Percentiles rank a stretch among this genome's conserved stretches.
These are phyloP conservation scores for Ceriops tagal DNA, from an alignment of 345 rosid genomes.

Conservation along the genomic window DNA sequence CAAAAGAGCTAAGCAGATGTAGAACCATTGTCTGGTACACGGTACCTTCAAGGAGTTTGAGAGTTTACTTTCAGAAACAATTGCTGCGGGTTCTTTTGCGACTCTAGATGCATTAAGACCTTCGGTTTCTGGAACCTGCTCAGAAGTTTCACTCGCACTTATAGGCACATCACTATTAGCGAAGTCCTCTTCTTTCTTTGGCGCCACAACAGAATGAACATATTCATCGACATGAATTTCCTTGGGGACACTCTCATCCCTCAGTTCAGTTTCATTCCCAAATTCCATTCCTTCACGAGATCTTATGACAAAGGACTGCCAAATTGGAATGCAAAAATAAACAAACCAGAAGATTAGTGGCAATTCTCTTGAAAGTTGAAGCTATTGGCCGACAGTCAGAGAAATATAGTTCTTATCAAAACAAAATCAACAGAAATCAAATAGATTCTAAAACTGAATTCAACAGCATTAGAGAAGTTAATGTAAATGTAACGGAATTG, in stretches of 20 bases:
- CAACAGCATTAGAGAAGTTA: background rate
- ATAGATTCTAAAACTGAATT: background rate
- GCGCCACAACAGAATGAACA: conserved; percentile 9
- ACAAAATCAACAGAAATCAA: background rate
- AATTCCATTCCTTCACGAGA: conserved; percentile 51
- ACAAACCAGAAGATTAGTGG: background rate
- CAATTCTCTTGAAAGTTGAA: too few relatives aligned
- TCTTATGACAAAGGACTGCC: conserved; percentile 17
- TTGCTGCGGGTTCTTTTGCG: conserved; percentile 4
- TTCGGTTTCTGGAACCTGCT: conserved; percentile 9
- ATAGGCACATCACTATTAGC: conserved; percentile 18
- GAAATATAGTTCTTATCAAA: background rate
- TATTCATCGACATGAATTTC: conserved; percentile 31
- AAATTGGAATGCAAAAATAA: conserved; percentile 5
- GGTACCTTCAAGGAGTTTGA: conserved; percentile 51
- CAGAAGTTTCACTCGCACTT: conserved; percentile 25
- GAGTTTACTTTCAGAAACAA: conserved; percentile 39
- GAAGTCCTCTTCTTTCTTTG: conserved; percentile 29
- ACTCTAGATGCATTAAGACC: too few relatives aligned
- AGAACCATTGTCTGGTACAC: conserved; percentile 18
- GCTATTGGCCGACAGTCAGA: too few relatives aligned
- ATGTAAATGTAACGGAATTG: too few relatives aligned
- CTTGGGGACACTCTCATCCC: conserved; percentile 34
- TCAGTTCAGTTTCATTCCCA: conserved; percentile 31
- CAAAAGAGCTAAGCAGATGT: conserved; percentile 11